Percentiles rank a stretch among this genome's conserved stretches.
Evolutionary conservation across 208 protist species (phyloP).

Genomic region (Trypanosoma boissoni): DNA sequence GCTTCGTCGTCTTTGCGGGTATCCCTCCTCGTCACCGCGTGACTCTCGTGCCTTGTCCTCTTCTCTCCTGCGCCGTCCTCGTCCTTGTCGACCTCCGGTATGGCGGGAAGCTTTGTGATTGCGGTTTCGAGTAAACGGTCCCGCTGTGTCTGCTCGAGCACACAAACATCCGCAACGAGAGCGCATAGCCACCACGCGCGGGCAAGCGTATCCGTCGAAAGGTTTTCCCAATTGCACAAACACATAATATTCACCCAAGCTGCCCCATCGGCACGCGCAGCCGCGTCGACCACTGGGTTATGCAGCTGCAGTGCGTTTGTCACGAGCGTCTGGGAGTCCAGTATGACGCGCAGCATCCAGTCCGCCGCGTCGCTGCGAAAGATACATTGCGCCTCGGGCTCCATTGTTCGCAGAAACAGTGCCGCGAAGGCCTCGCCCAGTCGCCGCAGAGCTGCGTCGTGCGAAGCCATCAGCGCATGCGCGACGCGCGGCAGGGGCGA

Average conservation of each 20-base stretch:
- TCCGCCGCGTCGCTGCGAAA: slow-evolving; percentile 41
- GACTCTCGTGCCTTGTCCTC: background rate
- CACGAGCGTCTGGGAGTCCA: slow-evolving; percentile 29
- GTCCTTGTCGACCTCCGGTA: slow-evolving; percentile 1
- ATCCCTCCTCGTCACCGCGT: too few relatives aligned
- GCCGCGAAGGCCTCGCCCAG: slow-evolving; percentile 29
- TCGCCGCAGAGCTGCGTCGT: slow-evolving; percentile 20
- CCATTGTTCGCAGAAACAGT: slow-evolving; percentile 42
- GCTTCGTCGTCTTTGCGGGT: too few relatives aligned
- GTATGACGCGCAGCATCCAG: slow-evolving; percentile 42
- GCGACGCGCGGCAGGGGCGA: slow-evolving; percentile 27
- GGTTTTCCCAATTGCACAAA: slow-evolving; percentile 36
- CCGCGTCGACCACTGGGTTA: slow-evolving; percentile 36
- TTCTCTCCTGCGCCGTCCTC: background rate
- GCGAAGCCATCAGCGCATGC: slow-evolving; percentile 25
- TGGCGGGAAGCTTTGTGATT: slow-evolving; percentile 41
- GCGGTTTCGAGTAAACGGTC: slow-evolving; percentile 40
- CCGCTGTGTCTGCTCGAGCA: slow-evolving; percentile 31
- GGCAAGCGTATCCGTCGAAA: slow-evolving; percentile 24
- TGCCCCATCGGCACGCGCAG: slow-evolving; percentile 37
- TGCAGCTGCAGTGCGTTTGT: slow-evolving; percentile 21
- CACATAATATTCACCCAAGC: slow-evolving; percentile 54
- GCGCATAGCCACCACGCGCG: slow-evolving; percentile 63
- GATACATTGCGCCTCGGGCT: slow-evolving; percentile 11
- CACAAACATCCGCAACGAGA: slow-evolving; percentile 44